Evolutionary conservation across 495 filamentous ascomycete species (phyloP).

Genomic region (Neurospora sp.): DNA sequence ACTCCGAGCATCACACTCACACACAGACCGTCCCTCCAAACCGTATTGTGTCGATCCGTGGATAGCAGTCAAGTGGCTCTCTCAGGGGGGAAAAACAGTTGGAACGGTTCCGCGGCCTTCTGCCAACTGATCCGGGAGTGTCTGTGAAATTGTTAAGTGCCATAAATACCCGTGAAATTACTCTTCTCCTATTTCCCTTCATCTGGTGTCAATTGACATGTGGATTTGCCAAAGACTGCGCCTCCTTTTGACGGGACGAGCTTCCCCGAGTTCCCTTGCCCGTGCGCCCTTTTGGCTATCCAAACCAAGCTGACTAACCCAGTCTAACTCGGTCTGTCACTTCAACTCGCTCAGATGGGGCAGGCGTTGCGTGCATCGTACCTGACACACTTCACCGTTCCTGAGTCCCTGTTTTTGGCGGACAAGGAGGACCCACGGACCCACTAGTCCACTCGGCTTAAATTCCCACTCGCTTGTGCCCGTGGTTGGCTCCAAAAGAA

Average conservation of each 20-base stretch:
- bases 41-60: neutral
- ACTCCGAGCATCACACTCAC: neutral
- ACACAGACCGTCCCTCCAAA: neutral
- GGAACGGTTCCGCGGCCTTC: neutral
- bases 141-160: neutral
- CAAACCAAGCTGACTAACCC: neutral
- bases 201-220: neutral
- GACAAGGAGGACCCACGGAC: neutral
- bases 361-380: neutral
- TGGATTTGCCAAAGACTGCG: neutral
- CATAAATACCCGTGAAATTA: neutral
- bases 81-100: neutral
- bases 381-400: neutral
- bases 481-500: conserved; percentile 15
- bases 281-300: neutral
- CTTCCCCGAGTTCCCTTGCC: neutral
- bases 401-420: neutral
- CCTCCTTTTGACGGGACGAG: neutral
- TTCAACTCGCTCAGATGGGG: neutral
- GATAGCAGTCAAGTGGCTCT: neutral
- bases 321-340: neutral
- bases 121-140: neutral
- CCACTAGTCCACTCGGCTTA: conserved; percentile 8
- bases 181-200: neutral
- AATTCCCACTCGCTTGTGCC: conserved; percentile 22